These are phyloP conservation scores for Mucor racemosus DNA, from an alignment of 371 early-diverging fungal genomes.

Conservation along the genomic window DNA sequence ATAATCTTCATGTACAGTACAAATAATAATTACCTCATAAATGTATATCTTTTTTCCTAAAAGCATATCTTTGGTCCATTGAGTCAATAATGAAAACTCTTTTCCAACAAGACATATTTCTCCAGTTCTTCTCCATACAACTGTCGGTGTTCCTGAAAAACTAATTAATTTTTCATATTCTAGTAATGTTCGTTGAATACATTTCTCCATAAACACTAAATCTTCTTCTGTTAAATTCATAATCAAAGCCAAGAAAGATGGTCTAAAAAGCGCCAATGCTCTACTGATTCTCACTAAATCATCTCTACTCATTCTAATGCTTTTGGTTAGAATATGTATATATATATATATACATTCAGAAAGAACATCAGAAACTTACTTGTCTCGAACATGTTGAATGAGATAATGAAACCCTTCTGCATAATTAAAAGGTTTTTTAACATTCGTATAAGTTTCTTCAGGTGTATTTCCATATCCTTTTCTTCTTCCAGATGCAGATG, in stretches of 20 bases:
- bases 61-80: slow-evolving; percentile 82
- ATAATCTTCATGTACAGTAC: background rate
- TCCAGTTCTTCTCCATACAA: slow-evolving; percentile 93
- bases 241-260: slow-evolving; percentile 87
- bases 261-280: slow-evolving; percentile 86
- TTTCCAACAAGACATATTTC: slow-evolving; percentile 91
- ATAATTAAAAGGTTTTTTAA: slow-evolving; percentile 82
- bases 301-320: slow-evolving; percentile 70
- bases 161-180: slow-evolving; percentile 91
- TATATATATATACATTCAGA: background rate
- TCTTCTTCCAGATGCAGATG: slow-evolving; percentile 25
- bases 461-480: slow-evolving; percentile 49
- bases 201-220: slow-evolving; percentile 89
- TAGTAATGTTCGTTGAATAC: slow-evolving; percentile 83
- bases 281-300: slow-evolving; percentile 87
- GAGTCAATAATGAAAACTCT: slow-evolving; percentile 87
- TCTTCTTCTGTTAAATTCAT: slow-evolving; percentile 92
- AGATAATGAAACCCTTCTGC: slow-evolving; percentile 89
- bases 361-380: slow-evolving; percentile 27
- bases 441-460: slow-evolving; percentile 75
- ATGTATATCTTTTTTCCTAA: slow-evolving; percentile 76
- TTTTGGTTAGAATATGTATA: slow-evolving; percentile 36
- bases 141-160: slow-evolving; percentile 94
- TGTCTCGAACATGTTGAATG: slow-evolving; percentile 74
- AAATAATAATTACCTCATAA: slow-evolving; percentile 61